Evolutionary conservation across 2,329 filamentous ascomycete species (phyloP), one percentile per base, ranked within the genome.

Genomic region (Ophiostoma tasmaniense): DNA sequence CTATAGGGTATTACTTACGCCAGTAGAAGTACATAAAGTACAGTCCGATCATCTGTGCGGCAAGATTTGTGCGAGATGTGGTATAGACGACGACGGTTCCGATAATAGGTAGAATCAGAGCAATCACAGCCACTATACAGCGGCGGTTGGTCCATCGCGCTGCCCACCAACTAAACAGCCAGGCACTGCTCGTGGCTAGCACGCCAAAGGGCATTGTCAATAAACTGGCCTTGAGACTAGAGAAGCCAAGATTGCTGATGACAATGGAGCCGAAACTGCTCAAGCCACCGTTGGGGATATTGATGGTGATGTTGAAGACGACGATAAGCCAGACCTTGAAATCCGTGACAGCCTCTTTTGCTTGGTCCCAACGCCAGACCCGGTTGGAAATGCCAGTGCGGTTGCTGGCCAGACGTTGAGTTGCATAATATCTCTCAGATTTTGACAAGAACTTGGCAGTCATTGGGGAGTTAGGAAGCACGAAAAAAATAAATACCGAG

Each of bases 91-190:
- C n/a, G 1, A 55, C 62, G 1, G 70, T 71, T 0, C 82, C 81
- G 17, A 80, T 73, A 4, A 73, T 67, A 0, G 77, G 75, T 0
- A 81, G 79, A 0, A 81, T 70, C 0, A 79, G 70, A 28, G 77
- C 75, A 33, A 81, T 72, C 0, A 76, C 75, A 0, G 79, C 76
- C 64, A 82, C 81, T 1, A 81, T 78, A 3, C 81, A 72, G 0
- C 81, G 81, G 68, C 83, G 82, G 14, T 78, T 76, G n/a, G 78
- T 75, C 69, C 78, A 77, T 13, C 74, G 74, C 0, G 81, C 81
- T 0, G 81, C 69, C 77, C 79, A 82, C n/a, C 78, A 82, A 0
- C 75, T 82, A 79, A 84, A 84, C 42, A 89, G 78, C 0, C 84
- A 89, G 0, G 86, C 81, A 20, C 88, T 78, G 13, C 88, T 28